These are phyloP conservation scores for Cytospora paraplurivora DNA, from an alignment of 2,329 filamentous ascomycete species.

Conservation along the genomic window DNA sequence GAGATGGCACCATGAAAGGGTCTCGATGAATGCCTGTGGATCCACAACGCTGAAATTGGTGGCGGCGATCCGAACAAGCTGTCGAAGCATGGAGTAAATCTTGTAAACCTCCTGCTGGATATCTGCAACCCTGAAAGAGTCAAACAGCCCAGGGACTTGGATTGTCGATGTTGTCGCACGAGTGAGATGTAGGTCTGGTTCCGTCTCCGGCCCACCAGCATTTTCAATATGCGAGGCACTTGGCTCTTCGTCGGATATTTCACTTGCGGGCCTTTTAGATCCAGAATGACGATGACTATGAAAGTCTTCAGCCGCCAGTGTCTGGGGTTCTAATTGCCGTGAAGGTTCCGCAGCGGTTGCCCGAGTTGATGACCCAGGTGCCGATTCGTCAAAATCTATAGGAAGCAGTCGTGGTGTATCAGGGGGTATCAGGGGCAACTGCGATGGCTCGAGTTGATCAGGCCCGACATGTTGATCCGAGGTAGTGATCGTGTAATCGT, in stretches of 20 bases:
- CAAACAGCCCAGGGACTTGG: not conserved
- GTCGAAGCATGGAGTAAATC: conserved; percentile 3
- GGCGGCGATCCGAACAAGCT: not conserved
- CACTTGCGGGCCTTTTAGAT: not conserved
- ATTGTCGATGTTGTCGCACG: not conserved
- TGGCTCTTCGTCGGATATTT: conserved; percentile 3
- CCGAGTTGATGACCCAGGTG: not conserved
- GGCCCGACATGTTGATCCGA: not conserved
- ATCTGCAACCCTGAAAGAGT: not conserved
- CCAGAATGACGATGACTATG: not conserved
- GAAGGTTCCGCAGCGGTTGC: not conserved
- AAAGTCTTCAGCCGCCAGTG: too few species aligned
- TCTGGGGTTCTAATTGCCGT: not conserved
- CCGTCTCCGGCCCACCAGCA: not conserved
- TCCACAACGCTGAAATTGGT: conserved; percentile 1
- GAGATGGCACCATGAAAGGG: conserved; percentile 9
- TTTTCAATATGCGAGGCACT: not conserved
- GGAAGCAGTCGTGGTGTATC: not conserved
- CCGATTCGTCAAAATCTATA: not conserved
- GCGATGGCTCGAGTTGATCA: conserved; percentile 2
- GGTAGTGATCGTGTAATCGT: not conserved
- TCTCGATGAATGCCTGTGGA: conserved; percentile 14
- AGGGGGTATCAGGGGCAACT: not conserved
- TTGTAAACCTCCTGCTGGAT: conserved; percentile 10
- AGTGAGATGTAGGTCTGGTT: not conserved